Base-by-base conservation (phyloP, 1,284 basidiomycete species). In the Pseudomicrostroma phylloplanum region DNA sequence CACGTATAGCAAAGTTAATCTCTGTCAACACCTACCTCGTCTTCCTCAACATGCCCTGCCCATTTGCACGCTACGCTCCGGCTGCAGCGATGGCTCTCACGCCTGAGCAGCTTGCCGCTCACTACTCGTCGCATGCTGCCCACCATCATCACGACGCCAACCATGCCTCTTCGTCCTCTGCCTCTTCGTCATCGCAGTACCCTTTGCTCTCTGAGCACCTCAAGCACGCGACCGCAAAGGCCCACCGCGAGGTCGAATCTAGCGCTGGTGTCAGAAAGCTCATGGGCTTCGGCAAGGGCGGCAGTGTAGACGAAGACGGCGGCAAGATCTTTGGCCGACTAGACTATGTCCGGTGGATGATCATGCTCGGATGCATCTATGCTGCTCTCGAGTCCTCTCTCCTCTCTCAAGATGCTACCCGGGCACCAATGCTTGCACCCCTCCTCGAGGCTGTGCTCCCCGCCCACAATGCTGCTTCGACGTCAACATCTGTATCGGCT, bases 311-410 rank as follows among this genome's bases (percentile, higher is more conserved):
- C 19, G 30, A 36, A 36, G 30, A 36, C 9, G 30, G 9, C 30
- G 30, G 30, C 30, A 19, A 48, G 19, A 39, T 6, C 1, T 68
- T 74, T 17, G 60, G 62, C 8, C 40, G 71, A 1, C 42, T 57
- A 9, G 71, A 74, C 58, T 71, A 74, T 57, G 56, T 70, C 0
- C 58, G 62, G 8, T 73, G 70, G 57, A 62, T 72, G 48, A 57
- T 74, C 26, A 69, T 71, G 65, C 65, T 74, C 1, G 54, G 56
- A 7, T 67, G 62, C 60, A 58, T 74, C 56, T 74, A 74, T 48
- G 43, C 49, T 25, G 25, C 43, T 7, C 57, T 55, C 48, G 23
- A 62, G 41, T 39, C 57, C 1, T 19, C 56, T 12, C 48, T 41
- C 30, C 17, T 51, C 9, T 7, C 42, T 6, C 51, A 26, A 54